Percentiles rank a stretch among this genome's conserved stretches.
phyloP scores from a whole-genome alignment of 768 basidiomycete species.

The Suillus americanus region DNA sequence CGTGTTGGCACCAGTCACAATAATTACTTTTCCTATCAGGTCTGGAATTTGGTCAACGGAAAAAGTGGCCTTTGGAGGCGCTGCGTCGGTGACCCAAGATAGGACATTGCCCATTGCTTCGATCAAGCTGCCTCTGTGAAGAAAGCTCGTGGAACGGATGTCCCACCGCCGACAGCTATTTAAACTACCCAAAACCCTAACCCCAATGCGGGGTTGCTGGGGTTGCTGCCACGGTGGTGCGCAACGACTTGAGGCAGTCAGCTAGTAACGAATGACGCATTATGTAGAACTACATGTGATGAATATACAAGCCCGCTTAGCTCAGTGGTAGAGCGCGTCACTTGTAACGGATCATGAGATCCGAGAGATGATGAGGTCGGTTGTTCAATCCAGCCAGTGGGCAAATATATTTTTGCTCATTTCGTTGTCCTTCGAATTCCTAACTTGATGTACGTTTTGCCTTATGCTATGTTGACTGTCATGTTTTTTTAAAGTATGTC shows the following conservation, averaged over 20 bases:
- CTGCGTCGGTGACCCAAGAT: conserved; percentile 12
- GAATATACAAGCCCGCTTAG: conserved; percentile 32
- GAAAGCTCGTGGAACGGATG: background rate
- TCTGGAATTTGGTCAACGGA: conserved; percentile 32
- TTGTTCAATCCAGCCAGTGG: conserved; percentile 47
- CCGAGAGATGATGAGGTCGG: conserved; percentile 39
- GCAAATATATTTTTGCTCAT: conserved; percentile 17
- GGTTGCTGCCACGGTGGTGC: background rate
- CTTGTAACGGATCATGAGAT: conserved; percentile 26
- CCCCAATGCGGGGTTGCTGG: background rate
- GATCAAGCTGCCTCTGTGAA: background rate
- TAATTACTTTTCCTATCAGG: conserved; percentile 31
- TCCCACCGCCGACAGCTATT: too few relatives aligned
- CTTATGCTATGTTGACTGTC: background rate
- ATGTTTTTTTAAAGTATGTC: background rate
- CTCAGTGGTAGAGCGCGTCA: conserved; percentile 48
- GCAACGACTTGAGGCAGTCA: background rate
- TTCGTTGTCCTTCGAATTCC: background rate
- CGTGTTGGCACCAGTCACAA: conserved; percentile 35
- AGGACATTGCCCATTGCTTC: conserved; percentile 10
- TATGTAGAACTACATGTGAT: background rate
- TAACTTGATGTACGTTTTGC: background rate
- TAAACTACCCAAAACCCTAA: background rate
- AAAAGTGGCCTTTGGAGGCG: conserved; percentile 28
- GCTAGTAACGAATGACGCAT: background rate